Evolutionary conservation across 768 basidiomycete genomes (phyloP).

Genomic region (Termitomyces sp.): DNA sequence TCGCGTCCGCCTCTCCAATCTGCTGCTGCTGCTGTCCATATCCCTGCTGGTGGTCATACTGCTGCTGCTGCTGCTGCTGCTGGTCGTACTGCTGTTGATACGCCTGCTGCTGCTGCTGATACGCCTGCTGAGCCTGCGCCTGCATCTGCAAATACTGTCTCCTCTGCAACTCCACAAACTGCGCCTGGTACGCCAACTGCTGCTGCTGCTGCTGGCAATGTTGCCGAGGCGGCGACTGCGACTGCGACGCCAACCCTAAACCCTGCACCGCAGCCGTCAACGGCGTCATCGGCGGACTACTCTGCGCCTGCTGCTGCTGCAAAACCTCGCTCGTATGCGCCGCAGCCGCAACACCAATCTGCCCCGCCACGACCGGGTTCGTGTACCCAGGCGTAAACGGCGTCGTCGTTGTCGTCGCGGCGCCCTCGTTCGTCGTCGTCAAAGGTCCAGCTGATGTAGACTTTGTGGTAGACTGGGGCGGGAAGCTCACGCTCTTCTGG

Average conservation of each 20-base stretch:
- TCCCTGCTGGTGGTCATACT: slow-evolving; percentile 10
- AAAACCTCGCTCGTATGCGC: neutral
- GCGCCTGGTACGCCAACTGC: slow-evolving; percentile 18
- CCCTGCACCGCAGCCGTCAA: slow-evolving; percentile 22
- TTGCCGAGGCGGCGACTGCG: slow-evolving; percentile 15
- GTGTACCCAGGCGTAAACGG: slow-evolving; percentile 16
- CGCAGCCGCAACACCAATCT: neutral
- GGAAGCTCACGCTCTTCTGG: slow-evolving; percentile 4
- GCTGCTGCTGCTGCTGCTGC: slow-evolving; percentile 13
- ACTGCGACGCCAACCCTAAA: slow-evolving; percentile 16
- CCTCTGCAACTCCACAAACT: slow-evolving; percentile 20
- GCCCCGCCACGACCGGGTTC: slow-evolving; percentile 4
- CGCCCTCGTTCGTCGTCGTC: neutral
- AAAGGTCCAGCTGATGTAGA: too few relatives aligned
- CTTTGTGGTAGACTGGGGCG: neutral
- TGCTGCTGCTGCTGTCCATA: neutral
- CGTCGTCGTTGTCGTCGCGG: too few relatives aligned
- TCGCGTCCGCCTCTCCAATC: slow-evolving; percentile 10
- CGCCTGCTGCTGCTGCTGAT: slow-evolving; percentile 16
- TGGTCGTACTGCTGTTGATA: slow-evolving; percentile 12
- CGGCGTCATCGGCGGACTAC: slow-evolving; percentile 18
- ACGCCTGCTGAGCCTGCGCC: slow-evolving; percentile 14
- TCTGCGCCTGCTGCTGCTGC: neutral
- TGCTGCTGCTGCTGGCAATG: slow-evolving; percentile 19
- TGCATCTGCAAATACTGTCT: slow-evolving; percentile 27